Evolutionary conservation across 257 asterid species (phyloP).

Genomic region (Coffea eugenioides): DNA sequence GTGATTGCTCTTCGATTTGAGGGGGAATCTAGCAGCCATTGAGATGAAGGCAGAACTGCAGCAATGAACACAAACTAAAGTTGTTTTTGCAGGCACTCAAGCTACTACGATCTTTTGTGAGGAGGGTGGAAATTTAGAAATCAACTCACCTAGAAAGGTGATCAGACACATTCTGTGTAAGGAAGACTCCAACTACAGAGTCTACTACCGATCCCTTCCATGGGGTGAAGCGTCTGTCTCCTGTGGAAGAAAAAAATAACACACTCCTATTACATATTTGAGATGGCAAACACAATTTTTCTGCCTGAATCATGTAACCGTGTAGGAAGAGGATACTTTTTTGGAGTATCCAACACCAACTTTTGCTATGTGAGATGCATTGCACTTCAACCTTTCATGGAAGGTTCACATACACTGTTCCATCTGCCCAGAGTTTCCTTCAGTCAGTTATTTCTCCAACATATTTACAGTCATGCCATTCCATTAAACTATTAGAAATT

Average conservation of each 20-base stretch:
- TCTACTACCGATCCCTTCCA: conserved; percentile 64
- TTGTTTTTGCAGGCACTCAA: conserved; percentile 8
- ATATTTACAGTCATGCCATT: background rate
- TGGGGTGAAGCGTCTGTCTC: conserved; percentile 55
- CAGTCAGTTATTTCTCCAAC: background rate
- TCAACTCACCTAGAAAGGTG: conserved; percentile 53
- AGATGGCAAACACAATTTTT: background rate
- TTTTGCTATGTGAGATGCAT: background rate
- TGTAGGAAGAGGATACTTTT: background rate
- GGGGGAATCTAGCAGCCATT: conserved; percentile 49
- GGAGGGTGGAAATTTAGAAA: background rate
- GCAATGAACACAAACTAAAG: background rate
- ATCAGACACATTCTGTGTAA: conserved; percentile 58
- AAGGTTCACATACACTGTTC: background rate
- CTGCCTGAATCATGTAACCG: background rate
- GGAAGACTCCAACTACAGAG: conserved; percentile 54
- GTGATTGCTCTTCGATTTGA: conserved; percentile 27
- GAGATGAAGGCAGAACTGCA: conserved; percentile 61
- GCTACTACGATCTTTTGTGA: background rate
- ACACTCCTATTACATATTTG: conserved; percentile 2
- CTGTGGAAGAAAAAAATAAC: conserved; percentile 25
- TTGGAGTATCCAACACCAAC: background rate
- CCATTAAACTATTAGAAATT: background rate
- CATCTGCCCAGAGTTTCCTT: background rate
- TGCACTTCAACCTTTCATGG: conserved; percentile 1